Evolutionary conservation across 495 filamentous ascomycete species (phyloP).

Genomic region (Barbatosphaeria neglecta): DNA sequence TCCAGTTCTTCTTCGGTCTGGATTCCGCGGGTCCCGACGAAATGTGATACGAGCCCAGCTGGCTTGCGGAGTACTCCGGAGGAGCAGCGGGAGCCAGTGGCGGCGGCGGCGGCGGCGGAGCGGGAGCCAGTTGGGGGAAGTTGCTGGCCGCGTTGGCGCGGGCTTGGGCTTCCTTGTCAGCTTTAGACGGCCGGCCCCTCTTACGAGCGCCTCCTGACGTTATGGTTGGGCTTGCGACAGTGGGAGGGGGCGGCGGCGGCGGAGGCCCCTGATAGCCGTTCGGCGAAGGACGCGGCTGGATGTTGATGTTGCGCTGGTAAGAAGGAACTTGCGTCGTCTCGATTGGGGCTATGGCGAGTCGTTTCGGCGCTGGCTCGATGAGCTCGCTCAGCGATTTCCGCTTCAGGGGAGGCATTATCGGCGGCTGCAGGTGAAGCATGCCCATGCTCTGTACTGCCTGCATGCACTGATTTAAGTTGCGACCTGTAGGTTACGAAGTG

Average conservation of each 20-base stretch:
- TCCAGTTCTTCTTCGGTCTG: not conserved
- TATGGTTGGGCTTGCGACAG: conserved; percentile 13
- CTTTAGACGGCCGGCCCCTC: conserved; percentile 23
- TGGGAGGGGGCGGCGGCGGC: too few relatives aligned
- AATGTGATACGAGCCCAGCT: not conserved
- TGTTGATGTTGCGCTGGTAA: conserved; percentile 10
- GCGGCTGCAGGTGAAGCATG: conserved; percentile 21
- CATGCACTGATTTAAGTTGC: conserved; percentile 36
- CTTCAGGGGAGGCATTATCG: conserved; percentile 26
- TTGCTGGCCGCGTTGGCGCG: conserved; percentile 14
- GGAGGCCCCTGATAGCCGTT: conserved; percentile 22
- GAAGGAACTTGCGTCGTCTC: conserved; percentile 10
- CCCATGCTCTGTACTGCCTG: conserved; percentile 32
- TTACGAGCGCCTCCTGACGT: conserved; percentile 13
- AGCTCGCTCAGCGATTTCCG: conserved; percentile 32
- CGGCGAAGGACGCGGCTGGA: conserved; percentile 24
- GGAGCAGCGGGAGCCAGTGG: not conserved
- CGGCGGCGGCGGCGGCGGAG: not conserved
- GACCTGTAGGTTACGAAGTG: conserved; percentile 22
- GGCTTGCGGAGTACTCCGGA: not conserved
- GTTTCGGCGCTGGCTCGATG: conserved; percentile 27
- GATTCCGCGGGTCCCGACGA: not conserved
- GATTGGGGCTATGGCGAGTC: conserved; percentile 15
- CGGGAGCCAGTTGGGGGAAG: not conserved
- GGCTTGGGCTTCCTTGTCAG: conserved; percentile 19